These are phyloP conservation scores for Suillus lakei DNA, from an alignment of 768 basidiomycete species.

Conservation along the genomic window DNA sequence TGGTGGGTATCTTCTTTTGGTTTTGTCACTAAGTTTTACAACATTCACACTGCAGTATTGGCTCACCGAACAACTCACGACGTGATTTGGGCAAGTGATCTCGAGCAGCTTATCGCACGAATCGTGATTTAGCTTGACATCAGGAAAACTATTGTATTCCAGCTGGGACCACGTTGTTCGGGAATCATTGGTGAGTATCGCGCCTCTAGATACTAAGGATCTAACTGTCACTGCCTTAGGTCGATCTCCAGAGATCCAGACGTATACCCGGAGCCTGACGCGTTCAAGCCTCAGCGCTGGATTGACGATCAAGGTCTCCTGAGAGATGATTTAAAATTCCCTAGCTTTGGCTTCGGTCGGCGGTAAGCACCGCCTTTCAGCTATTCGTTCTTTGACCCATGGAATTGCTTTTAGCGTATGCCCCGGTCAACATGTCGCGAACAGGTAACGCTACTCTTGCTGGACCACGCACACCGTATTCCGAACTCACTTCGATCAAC, in stretches of 20 bases:
- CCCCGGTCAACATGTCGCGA: constrained; percentile 58
- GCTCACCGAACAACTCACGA: constrained; percentile 65
- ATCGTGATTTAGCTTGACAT: background rate
- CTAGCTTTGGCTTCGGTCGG: constrained; percentile 41
- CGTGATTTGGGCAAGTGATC: constrained; percentile 53
- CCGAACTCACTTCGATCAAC: no score
- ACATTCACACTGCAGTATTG: constrained; percentile 44
- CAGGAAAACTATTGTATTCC: constrained; percentile 46
- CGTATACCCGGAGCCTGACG: constrained; percentile 58
- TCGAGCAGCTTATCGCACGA: background rate
- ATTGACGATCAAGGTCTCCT: constrained; percentile 34
- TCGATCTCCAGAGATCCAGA: constrained; percentile 56
- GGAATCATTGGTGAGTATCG: constrained; percentile 40
- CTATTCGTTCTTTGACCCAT: background rate
- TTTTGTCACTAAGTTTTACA: background rate
- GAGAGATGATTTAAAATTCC: constrained; percentile 32
- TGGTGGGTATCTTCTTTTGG: constrained; percentile 22
- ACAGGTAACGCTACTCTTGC: constrained; percentile 41
- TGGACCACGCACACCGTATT: no score
- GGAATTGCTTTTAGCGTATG: constrained; percentile 45
- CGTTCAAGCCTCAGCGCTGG: constrained; percentile 59
- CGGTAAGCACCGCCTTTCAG: constrained; percentile 20
- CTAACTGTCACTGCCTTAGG: constrained; percentile 17
- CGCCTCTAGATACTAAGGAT: background rate
- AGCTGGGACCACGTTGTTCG: constrained; percentile 40